phyloP scores from a whole-genome alignment of 2,329 filamentous ascomycete species.

The Aaosphaeria pasadenensis region DNA sequence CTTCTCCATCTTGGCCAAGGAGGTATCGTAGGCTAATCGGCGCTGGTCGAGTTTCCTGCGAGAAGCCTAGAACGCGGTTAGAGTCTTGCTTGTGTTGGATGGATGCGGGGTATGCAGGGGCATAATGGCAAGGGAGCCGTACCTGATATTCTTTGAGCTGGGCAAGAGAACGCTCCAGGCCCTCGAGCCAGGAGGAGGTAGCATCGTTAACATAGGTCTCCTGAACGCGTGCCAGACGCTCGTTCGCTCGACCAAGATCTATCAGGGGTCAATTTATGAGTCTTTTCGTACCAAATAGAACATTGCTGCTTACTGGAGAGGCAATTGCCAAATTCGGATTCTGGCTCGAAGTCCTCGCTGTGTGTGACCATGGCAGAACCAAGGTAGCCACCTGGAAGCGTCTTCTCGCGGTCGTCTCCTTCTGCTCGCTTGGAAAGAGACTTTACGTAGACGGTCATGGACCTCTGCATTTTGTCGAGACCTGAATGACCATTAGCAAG shows the following conservation, averaged over 20 bases:
- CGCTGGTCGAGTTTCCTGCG: constrained; percentile 93
- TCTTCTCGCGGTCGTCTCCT: constrained; percentile 84
- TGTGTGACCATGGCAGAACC: constrained; percentile 84
- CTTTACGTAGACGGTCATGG: constrained; percentile 83
- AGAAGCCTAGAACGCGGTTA: constrained; percentile 53
- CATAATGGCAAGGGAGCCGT: constrained; percentile 25
- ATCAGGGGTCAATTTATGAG: constrained; percentile 14
- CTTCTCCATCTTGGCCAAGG: constrained; percentile 86
- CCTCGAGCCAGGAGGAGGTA: constrained; percentile 83
- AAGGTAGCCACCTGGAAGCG: constrained; percentile 72
- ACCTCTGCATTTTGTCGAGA: constrained; percentile 84
- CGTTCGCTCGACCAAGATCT: constrained; percentile 82
- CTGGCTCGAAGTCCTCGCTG: constrained; percentile 86
- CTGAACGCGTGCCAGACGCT: constrained; percentile 80
- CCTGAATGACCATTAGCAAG: constrained; percentile 50
- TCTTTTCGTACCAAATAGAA: not conserved
- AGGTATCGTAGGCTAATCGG: constrained; percentile 86
- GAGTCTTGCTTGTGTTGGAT: not conserved
- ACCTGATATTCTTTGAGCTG: constrained; percentile 99
- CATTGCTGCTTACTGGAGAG: constrained; percentile 59
- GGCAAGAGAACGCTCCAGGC: constrained; percentile 80
- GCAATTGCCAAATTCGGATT: constrained; percentile 89
- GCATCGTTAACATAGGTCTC: constrained; percentile 77
- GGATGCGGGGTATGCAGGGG: not conserved
- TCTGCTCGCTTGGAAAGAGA: constrained; percentile 82